These are phyloP conservation scores for Fomitopsis palustris DNA, from an alignment of 1,284 basidiomycete genomes.

Conservation along the genomic window DNA sequence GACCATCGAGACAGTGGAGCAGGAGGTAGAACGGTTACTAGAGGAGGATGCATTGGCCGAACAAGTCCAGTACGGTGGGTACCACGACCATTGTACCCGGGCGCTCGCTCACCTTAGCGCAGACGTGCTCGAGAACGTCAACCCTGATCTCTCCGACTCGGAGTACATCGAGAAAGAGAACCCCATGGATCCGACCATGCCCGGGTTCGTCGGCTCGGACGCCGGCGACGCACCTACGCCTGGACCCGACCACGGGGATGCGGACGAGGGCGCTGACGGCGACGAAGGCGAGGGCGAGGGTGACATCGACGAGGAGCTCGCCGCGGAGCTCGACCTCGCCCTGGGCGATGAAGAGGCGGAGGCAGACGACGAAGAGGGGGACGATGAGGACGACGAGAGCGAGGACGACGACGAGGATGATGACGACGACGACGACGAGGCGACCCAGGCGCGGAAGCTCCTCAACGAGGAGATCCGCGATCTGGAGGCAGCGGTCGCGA, in stretches of 20 bases:
- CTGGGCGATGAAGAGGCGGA: slow-evolving; percentile 48
- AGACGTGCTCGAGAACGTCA: slow-evolving; percentile 83
- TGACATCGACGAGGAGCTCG: slow-evolving; percentile 78
- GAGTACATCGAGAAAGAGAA: slow-evolving; percentile 75
- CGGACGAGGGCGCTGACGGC: slow-evolving; percentile 55
- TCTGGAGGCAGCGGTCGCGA: slow-evolving; percentile 82
- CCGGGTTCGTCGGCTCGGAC: slow-evolving; percentile 57
- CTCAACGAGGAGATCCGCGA: slow-evolving; percentile 89
- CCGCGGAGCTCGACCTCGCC: slow-evolving; percentile 71
- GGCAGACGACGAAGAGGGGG: slow-evolving; percentile 64
- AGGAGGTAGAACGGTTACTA: slow-evolving; percentile 91
- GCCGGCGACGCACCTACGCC: slow-evolving; percentile 60
- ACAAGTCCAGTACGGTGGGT: slow-evolving; percentile 73
- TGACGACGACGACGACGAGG: slow-evolving; percentile 64
- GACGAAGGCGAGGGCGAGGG: slow-evolving; percentile 64
- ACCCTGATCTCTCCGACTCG: slow-evolving; percentile 83
- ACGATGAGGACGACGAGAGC: slow-evolving; percentile 63
- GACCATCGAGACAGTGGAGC: slow-evolving; percentile 96
- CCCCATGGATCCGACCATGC: slow-evolving; percentile 58
- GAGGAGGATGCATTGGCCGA: slow-evolving; percentile 83
- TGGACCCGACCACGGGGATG: slow-evolving; percentile 47
- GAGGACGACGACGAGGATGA: slow-evolving; percentile 70
- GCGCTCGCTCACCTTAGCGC: background rate
- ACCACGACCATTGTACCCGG: background rate
- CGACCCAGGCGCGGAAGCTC: slow-evolving; percentile 70